Conservation (phyloP, 2,329 filamentous ascomycete genomes). For the Cryphonectria carpinicola region DNA sequence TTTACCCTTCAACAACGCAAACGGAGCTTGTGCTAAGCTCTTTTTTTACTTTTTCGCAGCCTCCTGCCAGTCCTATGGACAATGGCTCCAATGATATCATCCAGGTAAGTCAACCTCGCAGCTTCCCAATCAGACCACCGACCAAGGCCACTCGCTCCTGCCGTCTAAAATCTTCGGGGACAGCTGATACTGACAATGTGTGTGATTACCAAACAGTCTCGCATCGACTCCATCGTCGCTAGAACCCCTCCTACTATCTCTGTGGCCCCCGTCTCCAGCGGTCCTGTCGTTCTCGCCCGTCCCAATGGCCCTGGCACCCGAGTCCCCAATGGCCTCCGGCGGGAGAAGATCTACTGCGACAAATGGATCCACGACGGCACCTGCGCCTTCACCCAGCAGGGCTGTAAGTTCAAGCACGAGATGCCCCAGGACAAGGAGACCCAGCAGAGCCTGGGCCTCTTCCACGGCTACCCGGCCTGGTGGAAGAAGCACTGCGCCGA, state of each 20-base stretch:
- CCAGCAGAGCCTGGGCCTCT: conserved; percentile 72
- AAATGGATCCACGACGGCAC: conserved; percentile 88
- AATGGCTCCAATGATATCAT: conserved; percentile 15
- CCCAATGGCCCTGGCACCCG: conserved; percentile 4
- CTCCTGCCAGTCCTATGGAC: conserved; percentile 22
- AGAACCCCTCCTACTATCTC: conserved; percentile 13
- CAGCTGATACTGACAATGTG: too few relatives aligned
- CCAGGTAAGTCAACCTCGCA: conserved; percentile 18
- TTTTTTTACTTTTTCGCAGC: conserved; percentile 12
- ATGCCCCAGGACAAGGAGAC: conserved; percentile 75
- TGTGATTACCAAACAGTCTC: conserved; percentile 34
- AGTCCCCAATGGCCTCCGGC: conserved; percentile 47
- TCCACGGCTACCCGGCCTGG: conserved; percentile 64
- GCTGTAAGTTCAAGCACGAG: conserved; percentile 88
- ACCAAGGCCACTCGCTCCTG: conserved; percentile 15
- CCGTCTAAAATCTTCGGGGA: not conserved
- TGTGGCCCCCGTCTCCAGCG: conserved; percentile 3
- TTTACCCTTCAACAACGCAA: not conserved
- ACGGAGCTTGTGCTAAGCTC: conserved; percentile 16
- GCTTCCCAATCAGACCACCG: conserved; percentile 23
- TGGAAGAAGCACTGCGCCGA: conserved; percentile 60
- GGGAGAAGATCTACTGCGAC: conserved; percentile 77
- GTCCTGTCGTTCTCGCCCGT: conserved; percentile 8
- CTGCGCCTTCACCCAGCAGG: conserved; percentile 83
- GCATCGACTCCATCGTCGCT: conserved; percentile 44